Evolutionary conservation across 768 basidiomycete genomes (phyloP), one percentile per base, ranked within the genome.

Genomic region (Rhodotorula paludigena): DNA sequence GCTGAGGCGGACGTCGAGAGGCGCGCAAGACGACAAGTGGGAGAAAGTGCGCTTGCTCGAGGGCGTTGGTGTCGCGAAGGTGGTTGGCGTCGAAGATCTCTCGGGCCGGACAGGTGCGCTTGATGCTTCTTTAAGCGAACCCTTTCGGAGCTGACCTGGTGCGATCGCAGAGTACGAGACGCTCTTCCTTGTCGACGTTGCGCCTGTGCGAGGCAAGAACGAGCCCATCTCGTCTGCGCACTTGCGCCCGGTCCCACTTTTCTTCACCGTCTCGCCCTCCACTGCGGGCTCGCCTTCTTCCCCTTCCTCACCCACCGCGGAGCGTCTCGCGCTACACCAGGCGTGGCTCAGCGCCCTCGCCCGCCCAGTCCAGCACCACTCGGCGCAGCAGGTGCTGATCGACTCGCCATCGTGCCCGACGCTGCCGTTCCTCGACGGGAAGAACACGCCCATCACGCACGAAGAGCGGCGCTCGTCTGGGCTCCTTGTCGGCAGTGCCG

Each of bases 321-420:
- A 78, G 30, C 77, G 69, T 12, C 2, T 12, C 10, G 47, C 47
- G 47, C n/a, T n/a, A 3, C 28, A 5, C 23, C 53, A 60, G 57
- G 78, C 66, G 63, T 87, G 84, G 85, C 72, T 85, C 2, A 77
- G 79, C 8, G 84, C 87, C 0, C 81, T 89, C 38, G 86, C 83
- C 66, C 81, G 81, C 71, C 80, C 80, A 35, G 81, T 81, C 70
- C 86, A 85, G 0, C 72, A 81, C 14, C 79, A 79, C 11, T 78
- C 81, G 23, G 45, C 45, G 14, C 45, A 47, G n/a, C 45, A 47
- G 25, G 2, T 11, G 45, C 14, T 28, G 6, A 12, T 21, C 20
- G 45, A 25, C 25, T 21, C 5, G 25, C 45, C 45, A n/a, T n/a
- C n/a, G n/a, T n/a, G n/a, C n/a, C n/a, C n/a, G n/a, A n/a, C n/a